phyloP scores from a whole-genome alignment of 108 stramenopile species.

The Bacterosira constricta region DNA sequence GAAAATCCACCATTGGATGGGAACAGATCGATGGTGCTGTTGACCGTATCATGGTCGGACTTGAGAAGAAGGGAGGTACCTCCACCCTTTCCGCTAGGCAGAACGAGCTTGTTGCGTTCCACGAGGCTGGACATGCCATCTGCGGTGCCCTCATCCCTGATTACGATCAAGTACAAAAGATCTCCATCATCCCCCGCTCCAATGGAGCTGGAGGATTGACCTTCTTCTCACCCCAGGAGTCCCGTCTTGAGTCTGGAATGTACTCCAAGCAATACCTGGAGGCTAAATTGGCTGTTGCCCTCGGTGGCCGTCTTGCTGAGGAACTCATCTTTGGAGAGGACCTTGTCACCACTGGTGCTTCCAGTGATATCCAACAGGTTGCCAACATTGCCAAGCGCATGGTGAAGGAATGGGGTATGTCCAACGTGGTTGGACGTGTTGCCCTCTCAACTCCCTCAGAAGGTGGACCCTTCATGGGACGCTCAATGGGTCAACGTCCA shows the following conservation, averaged over 20 bases:
- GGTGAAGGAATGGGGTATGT: conserved; percentile 89
- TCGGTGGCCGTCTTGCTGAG: conserved; percentile 96
- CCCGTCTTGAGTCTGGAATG: conserved; percentile 70
- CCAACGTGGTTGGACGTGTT: conserved; percentile 66
- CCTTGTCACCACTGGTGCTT: conserved; percentile 94
- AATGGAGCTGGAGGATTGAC: conserved; percentile 93
- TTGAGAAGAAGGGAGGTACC: conserved; percentile 94
- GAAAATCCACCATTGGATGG: conserved; percentile 86
- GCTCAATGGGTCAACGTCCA: conserved; percentile 57
- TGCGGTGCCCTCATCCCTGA: conserved; percentile 88
- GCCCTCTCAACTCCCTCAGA: conserved; percentile 38
- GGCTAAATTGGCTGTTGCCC: conserved; percentile 89
- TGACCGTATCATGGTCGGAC: conserved; percentile 97
- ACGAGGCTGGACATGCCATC: conserved; percentile 96
- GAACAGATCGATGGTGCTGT: conserved; percentile 95
- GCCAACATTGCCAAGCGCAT: conserved; percentile 94
- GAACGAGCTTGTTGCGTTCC: conserved; percentile 92
- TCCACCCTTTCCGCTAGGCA: conserved; percentile 63
- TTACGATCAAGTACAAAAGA: conserved; percentile 98
- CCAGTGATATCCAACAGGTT: conserved; percentile 95
- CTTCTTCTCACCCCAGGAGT: conserved; percentile 92
- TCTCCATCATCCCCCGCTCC: conserved; percentile 93
- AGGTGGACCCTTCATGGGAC: conserved; percentile 60
- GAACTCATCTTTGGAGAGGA: conserved; percentile 92
- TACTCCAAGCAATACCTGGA: conserved; percentile 83